Evolutionary conservation across 2,329 filamentous ascomycete species (phyloP), one percentile per base, ranked within the genome.

Genomic region (Colletotrichum sp.): DNA sequence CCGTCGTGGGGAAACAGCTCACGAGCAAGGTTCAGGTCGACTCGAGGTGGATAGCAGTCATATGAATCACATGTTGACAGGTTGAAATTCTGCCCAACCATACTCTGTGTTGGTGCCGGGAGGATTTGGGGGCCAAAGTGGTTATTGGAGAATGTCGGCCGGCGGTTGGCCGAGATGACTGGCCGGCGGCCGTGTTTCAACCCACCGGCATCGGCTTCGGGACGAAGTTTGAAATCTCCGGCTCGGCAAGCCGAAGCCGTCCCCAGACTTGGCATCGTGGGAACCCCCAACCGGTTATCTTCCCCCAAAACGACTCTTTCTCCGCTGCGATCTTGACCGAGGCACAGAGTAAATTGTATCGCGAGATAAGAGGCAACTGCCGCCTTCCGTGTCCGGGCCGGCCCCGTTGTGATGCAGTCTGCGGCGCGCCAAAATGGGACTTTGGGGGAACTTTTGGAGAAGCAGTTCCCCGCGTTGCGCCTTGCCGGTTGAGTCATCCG

Each of bases 401-500:
- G 65, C 5, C 38, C 65, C n/a, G n/a, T 67, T 32, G 30, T 38
- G 30, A 30, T 65, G 48, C 26, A n/a, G 18, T 55, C 36, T 69
- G 71, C 71, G 58, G 66, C 43, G 55, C n/a, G 21, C 36, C 63
- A 66, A 12, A 30, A 26, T 16, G 21, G 36, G 36, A 24, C 13
- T 9, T 32, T 71, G n/a, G 16, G 34, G 58, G 71, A 13, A 69
- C 71, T 69, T 63, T 73, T 69, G 55, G 21, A 18, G 57, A 43
- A 10, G 15, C 18, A 34, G 43, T 66, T 64, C 66, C 66, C 71
- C 66, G 30, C 71, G 57, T 57, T 26, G 24, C 38, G 43, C 28
- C 43, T 58, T 24, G 57, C 71, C 71, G 58, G 21, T 58, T 71
- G 66, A 74, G 57, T 74, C 66, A 73, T 69, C 32, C 71, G 66